Base-by-base conservation (phyloP, 139 green algal species). In the Bryopsis sp. region DNA sequence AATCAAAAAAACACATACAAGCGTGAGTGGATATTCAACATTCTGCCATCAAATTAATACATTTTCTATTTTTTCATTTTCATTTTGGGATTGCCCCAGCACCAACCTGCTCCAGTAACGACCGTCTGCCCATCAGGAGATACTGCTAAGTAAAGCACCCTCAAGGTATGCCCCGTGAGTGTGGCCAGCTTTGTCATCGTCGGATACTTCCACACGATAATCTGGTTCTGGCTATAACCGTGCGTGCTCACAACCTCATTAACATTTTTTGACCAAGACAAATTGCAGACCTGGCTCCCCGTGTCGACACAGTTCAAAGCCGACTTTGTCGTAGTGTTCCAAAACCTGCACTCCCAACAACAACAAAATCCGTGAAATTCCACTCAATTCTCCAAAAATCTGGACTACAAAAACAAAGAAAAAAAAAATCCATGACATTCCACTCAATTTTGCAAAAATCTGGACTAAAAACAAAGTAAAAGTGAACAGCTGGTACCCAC, bases 241-340 rank as follows among this genome's bases (percentile, higher is more conserved):
- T 98, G 93, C n/a, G 93, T 97, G 72, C 77, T 91, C 39, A 97
- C 93, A 63, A 98, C 83, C 85, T 98, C 93, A 75, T 98, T 98
- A 24, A 93, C 87, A 73, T 97, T 97, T 58, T 93, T 93, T 61
- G 81, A 91, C 93, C 93, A 98, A 3, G 84, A 81, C 34, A 98
- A 79, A 81, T 97, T 97, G 84, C 93, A 98, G 28, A 98, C 93
- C 64, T 82, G 78, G 48, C 74, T 87, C 68, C 92, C 92, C 35
- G 92, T 97, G 79, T 97, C 92, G 0, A 96, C 75, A 66, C 58
- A 84, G 38, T 81, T 84, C 60, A 97, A 48, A 0, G 77, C 47
- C 5, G 74, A 75, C 39, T 81, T 81, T 7, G 82, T 96, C 47
- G 79, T 78, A 2, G 93, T 97, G 82, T 95, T 97, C 91, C 92